These are phyloP conservation scores for Pichia cactophila DNA, from an alignment of 1,139 yeast genomes.

Conservation along the genomic window DNA sequence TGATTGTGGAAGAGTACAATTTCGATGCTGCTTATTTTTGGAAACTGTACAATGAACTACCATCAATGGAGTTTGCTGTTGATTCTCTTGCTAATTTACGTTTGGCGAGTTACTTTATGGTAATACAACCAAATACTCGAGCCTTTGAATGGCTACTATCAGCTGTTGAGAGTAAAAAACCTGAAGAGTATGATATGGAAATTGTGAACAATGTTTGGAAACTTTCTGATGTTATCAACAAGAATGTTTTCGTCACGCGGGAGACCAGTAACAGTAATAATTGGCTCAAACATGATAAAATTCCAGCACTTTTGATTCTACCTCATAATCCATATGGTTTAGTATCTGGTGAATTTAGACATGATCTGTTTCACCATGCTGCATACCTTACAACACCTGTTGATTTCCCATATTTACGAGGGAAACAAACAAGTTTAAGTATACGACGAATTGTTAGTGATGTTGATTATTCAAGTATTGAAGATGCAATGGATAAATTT, in stretches of 20 bases:
- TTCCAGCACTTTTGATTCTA: conserved; percentile 32
- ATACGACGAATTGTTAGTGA: conserved; percentile 4
- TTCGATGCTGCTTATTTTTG: conserved; percentile 9
- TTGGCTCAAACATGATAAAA: conserved; percentile 6
- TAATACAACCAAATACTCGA: conserved; percentile 34
- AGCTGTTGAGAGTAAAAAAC: conserved; percentile 26
- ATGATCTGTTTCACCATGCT: conserved; percentile 21
- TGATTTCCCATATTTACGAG: conserved; percentile 18
- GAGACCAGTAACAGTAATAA: background rate
- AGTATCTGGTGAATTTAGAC: conserved; percentile 42
- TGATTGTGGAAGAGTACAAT: conserved; percentile 12
- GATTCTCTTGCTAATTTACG: conserved; percentile 12
- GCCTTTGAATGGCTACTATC: conserved; percentile 29
- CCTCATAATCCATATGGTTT: conserved; percentile 44
- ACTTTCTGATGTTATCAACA: conserved; percentile 5
- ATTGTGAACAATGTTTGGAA: conserved; percentile 35
- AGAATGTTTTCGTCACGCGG: conserved; percentile 1
- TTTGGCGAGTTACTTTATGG: conserved; percentile 40
- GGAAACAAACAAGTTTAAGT: conserved; percentile 7
- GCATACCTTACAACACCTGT: conserved; percentile 21
- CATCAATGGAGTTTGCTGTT: conserved; percentile 17
- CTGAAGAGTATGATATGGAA: conserved; percentile 44
- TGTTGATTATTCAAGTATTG: conserved; percentile 6
- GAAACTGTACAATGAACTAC: conserved; percentile 15
- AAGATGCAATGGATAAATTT: conserved; percentile 10